phyloP scores from a whole-genome alignment of 2,329 filamentous ascomycete species.

The Penicillium vulpinum region DNA sequence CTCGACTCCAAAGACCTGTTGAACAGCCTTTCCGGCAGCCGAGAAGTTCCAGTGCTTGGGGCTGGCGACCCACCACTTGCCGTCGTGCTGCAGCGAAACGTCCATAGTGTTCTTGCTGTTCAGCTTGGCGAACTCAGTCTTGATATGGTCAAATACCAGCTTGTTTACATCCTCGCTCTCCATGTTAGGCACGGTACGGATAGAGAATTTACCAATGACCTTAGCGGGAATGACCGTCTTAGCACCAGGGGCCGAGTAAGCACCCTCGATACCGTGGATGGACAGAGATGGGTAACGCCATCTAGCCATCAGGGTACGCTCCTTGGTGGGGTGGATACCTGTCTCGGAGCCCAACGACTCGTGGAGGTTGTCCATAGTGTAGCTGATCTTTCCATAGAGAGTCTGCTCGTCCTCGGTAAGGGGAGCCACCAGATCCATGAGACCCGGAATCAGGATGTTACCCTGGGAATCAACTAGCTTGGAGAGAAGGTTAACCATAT shows the following conservation, averaged over 20 bases:
- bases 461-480: constrained; percentile 85
- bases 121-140: constrained; percentile 81
- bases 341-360: constrained; percentile 89
- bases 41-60: constrained; percentile 99
- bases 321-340: constrained; percentile 83
- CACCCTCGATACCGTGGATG: constrained; percentile 91
- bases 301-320: constrained; percentile 88
- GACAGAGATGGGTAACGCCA: constrained; percentile 95
- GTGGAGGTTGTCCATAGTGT: constrained; percentile 94
- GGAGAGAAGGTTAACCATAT: constrained; percentile 78
- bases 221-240: constrained; percentile 99
- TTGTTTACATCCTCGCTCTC: constrained; percentile 85
- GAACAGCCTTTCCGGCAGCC: constrained; percentile 90
- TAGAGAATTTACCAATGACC: constrained; percentile 97
- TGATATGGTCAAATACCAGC: constrained; percentile 78
- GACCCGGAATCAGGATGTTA: constrained; percentile 90
- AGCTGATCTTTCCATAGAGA: constrained; percentile 87
- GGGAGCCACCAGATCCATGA: constrained; percentile 89
- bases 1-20: constrained; percentile 89
- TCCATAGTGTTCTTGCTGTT: constrained; percentile 89
- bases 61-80: constrained; percentile 98
- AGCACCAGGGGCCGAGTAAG: constrained; percentile 86
- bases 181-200: constrained; percentile 97
- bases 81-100: constrained; percentile 79
- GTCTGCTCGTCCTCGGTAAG: constrained; percentile 81